Evolutionary conservation across 2,329 filamentous ascomycete species (phyloP), one percentile per base, ranked within the genome.

Genomic region (Erysiphe neolycopersici): DNA sequence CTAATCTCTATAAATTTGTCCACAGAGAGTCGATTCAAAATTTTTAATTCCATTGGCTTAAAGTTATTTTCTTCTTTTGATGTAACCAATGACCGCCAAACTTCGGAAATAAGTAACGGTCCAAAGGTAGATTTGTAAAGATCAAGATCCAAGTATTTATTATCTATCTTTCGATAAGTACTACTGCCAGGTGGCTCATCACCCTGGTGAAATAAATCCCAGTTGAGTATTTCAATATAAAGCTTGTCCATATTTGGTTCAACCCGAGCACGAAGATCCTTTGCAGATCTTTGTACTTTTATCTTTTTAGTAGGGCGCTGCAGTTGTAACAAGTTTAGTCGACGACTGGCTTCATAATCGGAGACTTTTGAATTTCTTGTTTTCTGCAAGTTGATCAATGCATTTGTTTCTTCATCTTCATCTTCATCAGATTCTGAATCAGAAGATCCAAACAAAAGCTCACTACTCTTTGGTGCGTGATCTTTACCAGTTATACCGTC

Each of bases 1-100:
- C 80, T 87, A 47, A 95, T 74, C 61, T 98, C 89, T 48, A 94
- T 69, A 54, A 92, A 95, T 42, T 78, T 79, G 60, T 98, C 89
- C 11, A 98, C 84, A 40, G 76, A 89, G 54, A 89, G 76, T 47
- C 89, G 79, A 53, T 79, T 91, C 42, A 80, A 71, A 43, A 98
- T 71, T 55, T 85, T 91, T 59, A 95, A 74, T 47, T 84, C 82
- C 54, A 93, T 91, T 0, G 81, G 65, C 55, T 78, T 83, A 49
- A 75, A 73, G 17, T 71, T 79, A 41, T 76, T 73, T 59, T 98
- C 89, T 54, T 94, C 83, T 57, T 85, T 85, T 17, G 81, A 72
- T 42, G 83, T 85, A 42, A 91, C 76, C 57, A 98, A 89, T 4
- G 81, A 80, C 56, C 91, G 80, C 89, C 89, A 98, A 29, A 87